Evolutionary conservation across 495 filamentous ascomycete genomes (phyloP), one percentile per base, ranked within the genome.

Genomic region (Penicillium malachiteum): DNA sequence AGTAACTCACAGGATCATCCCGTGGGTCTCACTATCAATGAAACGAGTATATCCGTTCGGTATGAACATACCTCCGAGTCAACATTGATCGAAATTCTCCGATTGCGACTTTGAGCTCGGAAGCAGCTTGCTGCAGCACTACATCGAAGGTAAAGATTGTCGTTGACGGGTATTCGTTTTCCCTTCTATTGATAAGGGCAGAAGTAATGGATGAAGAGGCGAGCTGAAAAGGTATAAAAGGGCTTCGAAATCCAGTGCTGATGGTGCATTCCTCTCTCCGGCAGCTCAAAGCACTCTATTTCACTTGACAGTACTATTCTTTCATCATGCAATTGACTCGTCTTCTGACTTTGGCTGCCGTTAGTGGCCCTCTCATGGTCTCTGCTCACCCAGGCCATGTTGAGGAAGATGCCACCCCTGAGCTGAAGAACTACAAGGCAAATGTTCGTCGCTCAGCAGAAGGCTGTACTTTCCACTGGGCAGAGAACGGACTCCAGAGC

Each of bases 371-470:
- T 30, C 42, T 42, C 39, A 42, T 44, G 42, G 42, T 44, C 21
- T 8, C 42, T 21, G 42, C 42, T 30, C 42, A 44, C 18, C 42
- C 42, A 26, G 42, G 42, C 12, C 42, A 44, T 18, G 17, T 26
- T 18, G 42, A 44, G 12, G 42, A 44, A 44, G 42, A 44, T 30
- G 42, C 42, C 12, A 30, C 42, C 5, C 42, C 42, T 12, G 42
- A 44, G 42, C 12, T 44, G 42, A 44, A 31, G 18, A 18, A 16
- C 12, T 44, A 44, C 42, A 44, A 44, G 42, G 10, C 17, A 2
- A 21, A 44, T 30, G 42, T 44, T 9, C 42, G 42, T 44, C 42
- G 42, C 42, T 44, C 42, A 11, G 42, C 42, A 12, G 42, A 44
- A 18, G 18, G 42, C 0, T 44, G 42, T 44, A 11, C 42, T 30